A percentile compares a stretch with the other conserved stretches of the same genome.
These are phyloP conservation scores for Podila epigama DNA, from an alignment of 192 early-diverging fungal genomes.

Conservation along the genomic window DNA sequence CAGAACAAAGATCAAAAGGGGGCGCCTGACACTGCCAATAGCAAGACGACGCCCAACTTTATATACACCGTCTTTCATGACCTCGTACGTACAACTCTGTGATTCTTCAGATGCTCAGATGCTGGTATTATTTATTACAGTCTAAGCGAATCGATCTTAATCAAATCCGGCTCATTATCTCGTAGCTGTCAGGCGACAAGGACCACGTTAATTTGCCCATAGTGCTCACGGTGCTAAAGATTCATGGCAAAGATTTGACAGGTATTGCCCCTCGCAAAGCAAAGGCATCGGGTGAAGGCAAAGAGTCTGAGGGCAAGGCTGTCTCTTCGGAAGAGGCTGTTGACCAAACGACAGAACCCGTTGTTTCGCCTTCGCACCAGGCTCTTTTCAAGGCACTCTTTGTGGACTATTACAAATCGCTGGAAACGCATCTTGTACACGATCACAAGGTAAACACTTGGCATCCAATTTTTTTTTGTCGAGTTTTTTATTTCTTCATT, in stretches of 20 bases:
- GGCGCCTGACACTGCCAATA: conserved; percentile 27
- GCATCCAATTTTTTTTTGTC: neutral
- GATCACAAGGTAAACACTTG: conserved; percentile 65
- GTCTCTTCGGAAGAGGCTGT: conserved; percentile 11
- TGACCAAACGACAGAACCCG: conserved; percentile 14
- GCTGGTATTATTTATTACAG: neutral
- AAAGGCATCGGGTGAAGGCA: conserved; percentile 22
- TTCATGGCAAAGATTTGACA: conserved; percentile 60
- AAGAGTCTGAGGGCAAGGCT: conserved; percentile 25
- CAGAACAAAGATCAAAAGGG: conserved; percentile 21
- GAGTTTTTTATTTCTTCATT: neutral
- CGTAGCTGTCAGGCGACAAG: conserved; percentile 54
- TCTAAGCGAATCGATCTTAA: neutral
- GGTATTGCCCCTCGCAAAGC: conserved; percentile 56
- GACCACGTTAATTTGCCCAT: conserved; percentile 64
- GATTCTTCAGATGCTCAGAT: neutral
- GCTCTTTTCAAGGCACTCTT: conserved; percentile 58
- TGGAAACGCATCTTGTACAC: conserved; percentile 66
- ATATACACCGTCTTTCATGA: conserved; percentile 59
- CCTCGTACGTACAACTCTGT: conserved; percentile 44
- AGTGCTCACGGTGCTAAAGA: conserved; percentile 60
- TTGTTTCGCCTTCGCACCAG: conserved; percentile 48
- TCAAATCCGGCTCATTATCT: no score
- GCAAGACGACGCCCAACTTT: conserved; percentile 53
- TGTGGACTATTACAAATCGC: conserved; percentile 64